phyloP scores from a whole-genome alignment of 2,329 filamentous ascomycete species.

The Phyllosticta citriasiana region DNA sequence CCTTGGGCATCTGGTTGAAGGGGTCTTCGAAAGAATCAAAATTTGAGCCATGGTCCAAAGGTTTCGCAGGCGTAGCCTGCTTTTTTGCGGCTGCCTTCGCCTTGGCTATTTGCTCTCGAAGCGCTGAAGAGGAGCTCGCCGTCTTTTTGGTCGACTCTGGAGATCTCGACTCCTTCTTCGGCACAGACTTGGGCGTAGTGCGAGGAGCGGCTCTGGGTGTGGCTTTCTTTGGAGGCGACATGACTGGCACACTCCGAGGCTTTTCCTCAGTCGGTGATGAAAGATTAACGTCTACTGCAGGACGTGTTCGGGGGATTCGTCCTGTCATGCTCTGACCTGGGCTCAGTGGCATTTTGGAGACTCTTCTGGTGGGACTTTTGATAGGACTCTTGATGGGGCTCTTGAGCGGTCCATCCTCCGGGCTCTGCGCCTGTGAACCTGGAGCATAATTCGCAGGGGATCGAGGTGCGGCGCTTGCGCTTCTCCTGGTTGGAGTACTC shows the following conservation, averaged over 20 bases:
- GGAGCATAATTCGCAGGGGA: slow-evolving; percentile 8
- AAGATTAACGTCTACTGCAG: slow-evolving; percentile 22
- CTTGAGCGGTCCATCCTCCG: background rate
- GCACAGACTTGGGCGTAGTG: background rate
- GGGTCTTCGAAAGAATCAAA: slow-evolving; percentile 57
- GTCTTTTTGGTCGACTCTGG: slow-evolving; percentile 28
- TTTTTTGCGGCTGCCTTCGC: slow-evolving; percentile 57
- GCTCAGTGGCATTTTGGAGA: slow-evolving; percentile 17
- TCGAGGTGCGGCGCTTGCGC: slow-evolving; percentile 22
- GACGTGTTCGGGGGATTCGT: slow-evolving; percentile 19
- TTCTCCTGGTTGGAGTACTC: slow-evolving; percentile 27
- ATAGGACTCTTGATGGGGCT: background rate
- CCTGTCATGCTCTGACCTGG: slow-evolving; percentile 27
- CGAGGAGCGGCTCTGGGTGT: background rate
- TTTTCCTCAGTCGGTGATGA: background rate
- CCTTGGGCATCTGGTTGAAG: slow-evolving; percentile 57
- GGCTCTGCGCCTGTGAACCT: background rate
- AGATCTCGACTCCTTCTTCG: background rate
- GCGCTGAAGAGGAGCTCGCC: slow-evolving; percentile 63
- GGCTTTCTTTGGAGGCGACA: background rate
- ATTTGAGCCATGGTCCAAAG: slow-evolving; percentile 19
- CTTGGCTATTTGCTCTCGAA: slow-evolving; percentile 86
- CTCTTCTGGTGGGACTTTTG: slow-evolving; percentile 14
- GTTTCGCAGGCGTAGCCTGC: slow-evolving; percentile 4
- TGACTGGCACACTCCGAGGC: background rate